Evolutionary conservation across 2,329 filamentous ascomycete species (phyloP), one percentile per base, ranked within the genome.

Genomic region (Aspergillus fischeri): DNA sequence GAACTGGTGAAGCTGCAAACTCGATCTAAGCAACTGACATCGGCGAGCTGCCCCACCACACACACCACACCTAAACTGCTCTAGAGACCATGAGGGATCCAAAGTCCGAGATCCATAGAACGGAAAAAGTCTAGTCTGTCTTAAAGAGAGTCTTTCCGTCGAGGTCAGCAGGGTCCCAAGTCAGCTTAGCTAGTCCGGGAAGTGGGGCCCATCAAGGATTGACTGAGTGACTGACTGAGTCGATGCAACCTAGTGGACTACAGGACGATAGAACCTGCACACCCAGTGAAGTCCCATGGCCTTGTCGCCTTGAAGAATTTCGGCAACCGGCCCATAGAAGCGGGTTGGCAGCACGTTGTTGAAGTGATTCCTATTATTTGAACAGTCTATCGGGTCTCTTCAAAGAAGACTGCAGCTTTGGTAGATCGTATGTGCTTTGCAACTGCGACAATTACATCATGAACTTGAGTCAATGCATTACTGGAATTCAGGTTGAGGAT

Each of bases 171-270:
- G 6, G 10, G 10, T 28, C 32, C 47, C n/a, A 49, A 45, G 5
- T 28, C 38, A 60, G 59, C 55, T 60, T 59, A 52, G 59, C 49
- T 55, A 53, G 60, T 25, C 57, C 60, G 60, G 60, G 53, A 60
- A 60, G 60, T 61, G 60, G 60, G 60, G 52, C 57, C 57, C 57
- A 61, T 38, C 51, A 60, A 32, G 10, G 29, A 32, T 10, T 11
- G 10, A 32, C 4, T 35, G 29, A 35, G 11, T 14, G 14, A 35
- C 11, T 32, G 28, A 32, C 29, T 35, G 32, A 17, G 32, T 17
- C 32, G 2, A 35, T 35, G 32, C 32, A 35, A 27, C 54, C 5
- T n/a, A 42, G 38, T 20, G 3, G 24, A 24, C 24, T 4, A 42
- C 41, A 42, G 17, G 8, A 44, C 7, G 17, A 44, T 21, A 44